A percentile compares a stretch with the other conserved stretches of the same genome.
Evolutionary conservation across 306 rosid species (phyloP).

Genomic region (Spatholobus suberectus): DNA sequence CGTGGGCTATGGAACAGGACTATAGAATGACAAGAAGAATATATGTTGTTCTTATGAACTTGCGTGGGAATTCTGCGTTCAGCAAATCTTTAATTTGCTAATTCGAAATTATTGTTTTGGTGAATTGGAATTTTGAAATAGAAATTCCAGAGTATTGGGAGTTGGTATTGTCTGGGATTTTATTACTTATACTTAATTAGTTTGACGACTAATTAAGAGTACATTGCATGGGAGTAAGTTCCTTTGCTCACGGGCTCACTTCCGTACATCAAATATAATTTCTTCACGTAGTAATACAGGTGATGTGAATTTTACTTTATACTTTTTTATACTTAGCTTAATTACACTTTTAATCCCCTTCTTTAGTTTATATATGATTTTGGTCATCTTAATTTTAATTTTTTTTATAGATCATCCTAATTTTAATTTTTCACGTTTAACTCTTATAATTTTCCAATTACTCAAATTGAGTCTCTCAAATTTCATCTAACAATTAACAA

Average conservation of each 20-base stretch:
- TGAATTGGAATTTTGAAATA: slow-evolving; percentile 44
- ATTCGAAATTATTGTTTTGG: slow-evolving; percentile 45
- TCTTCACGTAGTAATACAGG: too few species aligned
- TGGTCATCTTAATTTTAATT: too few species aligned
- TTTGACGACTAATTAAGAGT: slow-evolving; percentile 47
- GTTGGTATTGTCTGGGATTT: slow-evolving; percentile 31
- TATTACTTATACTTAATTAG: slow-evolving; percentile 31
- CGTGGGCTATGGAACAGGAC: slow-evolving; percentile 47
- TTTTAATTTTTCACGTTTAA: too few species aligned
- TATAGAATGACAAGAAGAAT: slow-evolving; percentile 25
- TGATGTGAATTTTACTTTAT: too few species aligned
- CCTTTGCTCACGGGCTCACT: slow-evolving; percentile 50
- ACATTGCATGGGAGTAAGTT: slow-evolving; percentile 52
- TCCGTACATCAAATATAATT: not conserved
- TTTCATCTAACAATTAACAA: not conserved
- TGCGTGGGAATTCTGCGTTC: slow-evolving; percentile 26
- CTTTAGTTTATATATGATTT: not conserved
- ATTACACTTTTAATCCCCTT: too few species aligned
- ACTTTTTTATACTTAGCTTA: too few species aligned
- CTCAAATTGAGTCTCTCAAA: not conserved
- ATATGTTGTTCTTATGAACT: slow-evolving; percentile 37
- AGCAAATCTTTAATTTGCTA: slow-evolving; percentile 26
- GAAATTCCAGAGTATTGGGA: slow-evolving; percentile 43
- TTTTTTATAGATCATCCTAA: too few species aligned
- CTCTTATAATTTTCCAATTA: too few species aligned